Evolutionary conservation across 2,329 filamentous ascomycete genomes (phyloP), one percentile per base, ranked within the genome.

Genomic region (Neopestalotiopsis sp.): DNA sequence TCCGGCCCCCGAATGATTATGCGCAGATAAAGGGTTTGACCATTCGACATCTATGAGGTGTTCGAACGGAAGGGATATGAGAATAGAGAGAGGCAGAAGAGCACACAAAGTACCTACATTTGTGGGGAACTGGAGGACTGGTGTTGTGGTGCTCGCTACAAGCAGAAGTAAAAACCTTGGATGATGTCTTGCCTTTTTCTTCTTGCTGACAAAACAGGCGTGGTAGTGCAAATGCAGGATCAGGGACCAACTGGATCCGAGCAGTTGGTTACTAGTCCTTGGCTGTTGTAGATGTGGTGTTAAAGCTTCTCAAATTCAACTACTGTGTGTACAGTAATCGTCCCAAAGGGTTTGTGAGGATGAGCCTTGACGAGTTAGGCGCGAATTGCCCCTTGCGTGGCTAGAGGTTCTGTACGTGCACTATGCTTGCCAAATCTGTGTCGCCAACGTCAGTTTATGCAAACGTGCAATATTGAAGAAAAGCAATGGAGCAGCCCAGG

Each of bases 371-470:
- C n/a, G 53, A 38, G 34, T 6, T 57, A 40, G 24, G 13, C 68
- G 70, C 72, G 71, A 70, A 71, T 69, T 70, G 73, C 71, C 66
- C 71, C 66, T 71, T 34, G 71, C 67, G 67, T 67, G 69, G 61
- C 61, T 63, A 32, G 68, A 67, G 67, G 67, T 68, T 9, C 45
- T 53, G 20, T 20, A 17, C 45, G 45, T 71, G 66, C 53, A 68
- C 61, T 71, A 63, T 20, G 9, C 45, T 20, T 20, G 45, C 45
- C 45, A 53, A 70, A 70, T 72, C 71, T 75, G 70, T 73, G 68
- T 70, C 70, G 67, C 70, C 45, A 70, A 67, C 71, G 69, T 74
- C 71, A 75, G 73, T 74, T 72, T 70, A 74, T 73, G 74, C 73
- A 73, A 70, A 70, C 70, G 69, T 71, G 68, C 69, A 70, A 66